Evolutionary conservation across 2,329 filamentous ascomycete species (phyloP), one percentile per base, ranked within the genome.

Genomic region (Juglanconis sp.): DNA sequence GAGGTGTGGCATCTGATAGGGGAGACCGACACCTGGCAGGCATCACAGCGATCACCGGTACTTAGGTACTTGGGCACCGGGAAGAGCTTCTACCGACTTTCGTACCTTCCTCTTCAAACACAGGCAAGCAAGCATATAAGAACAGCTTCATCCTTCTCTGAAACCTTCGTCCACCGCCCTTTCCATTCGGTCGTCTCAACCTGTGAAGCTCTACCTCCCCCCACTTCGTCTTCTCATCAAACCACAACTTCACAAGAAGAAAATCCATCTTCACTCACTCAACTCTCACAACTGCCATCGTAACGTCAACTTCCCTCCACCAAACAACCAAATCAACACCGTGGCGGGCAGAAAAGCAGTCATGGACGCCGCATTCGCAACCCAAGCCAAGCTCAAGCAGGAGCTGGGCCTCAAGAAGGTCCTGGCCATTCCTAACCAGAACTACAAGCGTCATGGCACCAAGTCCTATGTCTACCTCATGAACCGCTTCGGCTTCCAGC

Each of bases 381-480:
- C 66, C 15, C 76, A 78, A 66, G 63, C 68, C 51, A 68, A 72
- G 60, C 59, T 77, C 59, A 74, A 69, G 62, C 56, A 69, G n/a
- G 69, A 71, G 40, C 69, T 71, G 30, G 71, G 70, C 53, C 69
- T 79, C n/a, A 65, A 67, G 63, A 84, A 78, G 69, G 71, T 87
- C 68, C 74, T 72, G 47, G 74, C 83, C 57, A 73, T 83, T 35
- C 78, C 78, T 66, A 89, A 89, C 73, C 74, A 78, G 57, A 83
- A 85, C 66, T 87, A 88, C 72, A 74, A 81, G 66, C 76, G 74
- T 62, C 78, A 81, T 62, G 87, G 87, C 52, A 77, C 77, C 62
- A 89, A 87, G 73, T 86, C 85, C 36, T 89, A 89, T 67, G 81
- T 86, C 65, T 80, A 79, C 65, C 72, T 82, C 8, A 73, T 89